Base-by-base conservation (phyloP, 2,329 filamentous ascomycete genomes). In the Tolypocladium ovalisporum region DNA sequence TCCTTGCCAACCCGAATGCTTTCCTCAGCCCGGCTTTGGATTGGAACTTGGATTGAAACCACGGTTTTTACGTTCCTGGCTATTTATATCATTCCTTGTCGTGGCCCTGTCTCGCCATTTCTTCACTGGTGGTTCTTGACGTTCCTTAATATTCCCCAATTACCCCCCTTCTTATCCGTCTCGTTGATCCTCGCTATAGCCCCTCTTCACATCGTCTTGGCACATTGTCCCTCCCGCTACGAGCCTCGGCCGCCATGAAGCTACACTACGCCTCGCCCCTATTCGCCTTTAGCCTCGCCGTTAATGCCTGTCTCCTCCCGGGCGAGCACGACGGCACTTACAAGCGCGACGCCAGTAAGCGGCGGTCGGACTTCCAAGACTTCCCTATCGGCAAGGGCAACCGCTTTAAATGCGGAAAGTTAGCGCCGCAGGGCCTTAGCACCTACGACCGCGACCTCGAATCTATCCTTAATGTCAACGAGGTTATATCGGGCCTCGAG, bases 401-500 rank as follows among this genome's bases (percentile, higher is more conserved):
- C 57, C 70, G 73, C 19, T 75, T 75, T 66, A 65, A 69, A n/a
- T 65, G 69, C 57, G 77, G 76, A 37, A 68, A 68, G 4, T 60
- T 72, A 19, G 60, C 59, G 0, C 71, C 72, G 4, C 58, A 62
- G 15, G 72, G 71, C 24, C 57, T 72, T 4, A 67, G 70, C 13
- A 62, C 64, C 2, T 66, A 72, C 42, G 68, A 73, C 29, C 68
- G 70, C 57, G 66, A 66, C 34, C 71, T 79, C 55, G 59, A 67
- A 44, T 73, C 70, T 54, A 74, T 79, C 62, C 71, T 80, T 64
- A 80, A 73, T 52, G 67, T 73, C 39, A 61, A 63, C 13, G 78
- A 80, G 61, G 70, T 80, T 55, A 68, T 69, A 51, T 75, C 75
- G 2, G 78, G 72, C 1, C 67, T 79, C 35, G 62, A 73, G 34